Evolutionary conservation across 192 early-diverging fungal species (phyloP).

Genomic region (Coemansia sp.): DNA sequence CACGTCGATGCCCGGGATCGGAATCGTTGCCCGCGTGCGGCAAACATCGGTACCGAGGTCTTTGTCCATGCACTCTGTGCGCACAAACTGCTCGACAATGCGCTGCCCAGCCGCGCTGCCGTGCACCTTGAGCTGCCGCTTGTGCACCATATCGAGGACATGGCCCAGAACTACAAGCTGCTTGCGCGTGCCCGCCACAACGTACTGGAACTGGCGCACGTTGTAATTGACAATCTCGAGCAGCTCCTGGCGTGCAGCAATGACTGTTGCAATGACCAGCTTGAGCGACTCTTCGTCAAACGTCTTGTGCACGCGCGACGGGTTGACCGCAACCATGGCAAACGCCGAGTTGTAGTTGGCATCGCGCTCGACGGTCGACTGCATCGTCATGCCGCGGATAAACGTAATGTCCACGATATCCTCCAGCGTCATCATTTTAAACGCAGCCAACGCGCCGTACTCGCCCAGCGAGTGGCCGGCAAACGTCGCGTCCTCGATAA

Average conservation of each 20-base stretch:
- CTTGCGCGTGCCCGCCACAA: conserved; percentile 81
- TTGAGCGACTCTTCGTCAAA: conserved; percentile 81
- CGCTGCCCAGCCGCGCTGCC: background rate
- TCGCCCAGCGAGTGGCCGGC: conserved; percentile 97
- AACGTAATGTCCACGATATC: conserved; percentile 88
- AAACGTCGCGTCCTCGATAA: conserved; percentile 72
- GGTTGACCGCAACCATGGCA: conserved; percentile 95
- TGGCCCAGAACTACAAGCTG: conserved; percentile 73
- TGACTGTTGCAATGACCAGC: conserved; percentile 34
- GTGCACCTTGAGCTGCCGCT: conserved; percentile 60
- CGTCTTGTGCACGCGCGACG: conserved; percentile 72
- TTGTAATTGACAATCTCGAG: conserved; percentile 98
- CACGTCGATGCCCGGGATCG: conserved; percentile 89
- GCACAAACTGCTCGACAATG: conserved; percentile 53
- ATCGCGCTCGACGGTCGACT: conserved; percentile 85
- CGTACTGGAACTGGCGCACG: conserved; percentile 94
- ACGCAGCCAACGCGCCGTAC: conserved; percentile 84
- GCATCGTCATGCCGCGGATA: conserved; percentile 99
- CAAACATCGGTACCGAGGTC: conserved; percentile 60
- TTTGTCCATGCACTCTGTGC: conserved; percentile 49
- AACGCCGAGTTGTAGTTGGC: conserved; percentile 77
- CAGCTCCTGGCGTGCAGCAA: conserved; percentile 66
- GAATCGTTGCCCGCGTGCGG: conserved; percentile 86
- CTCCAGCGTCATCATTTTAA: conserved; percentile 80
- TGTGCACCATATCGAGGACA: conserved; percentile 79